Evolutionary conservation across 2,329 filamentous ascomycete species (phyloP).

Genomic region (Cryphonectria naterciae): DNA sequence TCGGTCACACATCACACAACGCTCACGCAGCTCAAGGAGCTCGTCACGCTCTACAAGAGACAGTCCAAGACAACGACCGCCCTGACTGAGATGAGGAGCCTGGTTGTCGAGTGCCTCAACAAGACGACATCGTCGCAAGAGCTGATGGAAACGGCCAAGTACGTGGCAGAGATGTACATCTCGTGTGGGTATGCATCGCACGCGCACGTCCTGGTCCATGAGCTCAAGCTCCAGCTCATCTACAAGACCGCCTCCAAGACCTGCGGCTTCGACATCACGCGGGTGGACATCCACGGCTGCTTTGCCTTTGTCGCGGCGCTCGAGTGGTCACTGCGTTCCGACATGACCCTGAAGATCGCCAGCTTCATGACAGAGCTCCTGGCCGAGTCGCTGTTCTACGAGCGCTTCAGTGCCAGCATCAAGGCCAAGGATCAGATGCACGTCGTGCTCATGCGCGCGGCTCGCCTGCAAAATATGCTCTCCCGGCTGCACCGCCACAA

Average conservation of each 20-base stretch:
- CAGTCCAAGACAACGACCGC: conserved; percentile 1
- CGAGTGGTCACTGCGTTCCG: conserved; percentile 8
- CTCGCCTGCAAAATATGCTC: conserved; percentile 6
- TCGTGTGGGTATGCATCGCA: conserved; percentile 6
- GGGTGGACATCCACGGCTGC: neutral
- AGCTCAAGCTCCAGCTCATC: conserved; percentile 14
- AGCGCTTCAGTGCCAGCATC: conserved; percentile 5
- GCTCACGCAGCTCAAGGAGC: conserved; percentile 7
- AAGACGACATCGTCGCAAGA: conserved; percentile 6
- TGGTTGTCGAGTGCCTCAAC: conserved; percentile 10
- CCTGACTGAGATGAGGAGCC: conserved; percentile 1
- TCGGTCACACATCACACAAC: conserved; percentile 10
- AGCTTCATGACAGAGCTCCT: conserved; percentile 12
- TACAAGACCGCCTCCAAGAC: conserved; percentile 6
- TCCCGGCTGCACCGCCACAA: conserved; percentile 4
- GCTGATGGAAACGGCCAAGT: conserved; percentile 6
- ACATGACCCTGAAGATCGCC: conserved; percentile 5
- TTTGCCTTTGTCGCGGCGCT: conserved; percentile 7
- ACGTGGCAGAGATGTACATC: conserved; percentile 3
- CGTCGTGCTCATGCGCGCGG: conserved; percentile 4
- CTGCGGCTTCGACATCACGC: conserved; percentile 1
- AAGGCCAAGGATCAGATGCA: conserved; percentile 4
- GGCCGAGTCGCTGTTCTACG: conserved; percentile 11
- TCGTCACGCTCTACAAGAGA: conserved; percentile 5
- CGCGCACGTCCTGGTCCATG: neutral